Percentiles rank a stretch among this genome's conserved stretches.
Conservation (phyloP, 2,329 filamentous ascomycete genomes). For the Venturia carpophila region DNA sequence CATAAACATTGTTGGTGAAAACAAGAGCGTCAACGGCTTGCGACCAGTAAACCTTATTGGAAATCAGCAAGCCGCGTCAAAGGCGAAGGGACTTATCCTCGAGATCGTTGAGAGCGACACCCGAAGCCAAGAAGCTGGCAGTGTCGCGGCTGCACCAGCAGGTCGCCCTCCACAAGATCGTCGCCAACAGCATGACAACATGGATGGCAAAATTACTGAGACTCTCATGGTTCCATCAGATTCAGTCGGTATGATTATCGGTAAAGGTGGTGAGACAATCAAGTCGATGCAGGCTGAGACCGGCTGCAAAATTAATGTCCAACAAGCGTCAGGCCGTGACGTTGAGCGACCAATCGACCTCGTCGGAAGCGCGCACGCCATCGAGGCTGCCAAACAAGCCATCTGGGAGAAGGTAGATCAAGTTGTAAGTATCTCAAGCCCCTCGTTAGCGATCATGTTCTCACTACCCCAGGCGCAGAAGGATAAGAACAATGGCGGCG, state of each 20-base stretch:
- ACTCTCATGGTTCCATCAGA: slow-evolving; percentile 81
- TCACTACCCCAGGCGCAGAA: slow-evolving; percentile 29
- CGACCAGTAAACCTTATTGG: slow-evolving; percentile 88
- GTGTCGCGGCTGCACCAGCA: slow-evolving; percentile 22
- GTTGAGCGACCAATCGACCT: slow-evolving; percentile 79
- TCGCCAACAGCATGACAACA: slow-evolving; percentile 21
- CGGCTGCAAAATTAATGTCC: slow-evolving; percentile 92
- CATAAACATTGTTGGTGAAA: slow-evolving; percentile 89
- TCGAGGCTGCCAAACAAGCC: slow-evolving; percentile 70
- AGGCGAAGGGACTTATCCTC: slow-evolving; percentile 80
- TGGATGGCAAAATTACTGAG: slow-evolving; percentile 61
- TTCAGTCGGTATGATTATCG: slow-evolving; percentile 92
- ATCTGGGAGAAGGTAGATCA: slow-evolving; percentile 91
- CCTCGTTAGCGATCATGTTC: background rate
- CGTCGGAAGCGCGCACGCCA: slow-evolving; percentile 68
- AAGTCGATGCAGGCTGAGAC: slow-evolving; percentile 85
- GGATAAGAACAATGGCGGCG: slow-evolving; percentile 40
- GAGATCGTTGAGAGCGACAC: slow-evolving; percentile 92
- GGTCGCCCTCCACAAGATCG: slow-evolving; percentile 2
- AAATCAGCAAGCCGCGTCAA: slow-evolving; percentile 61
- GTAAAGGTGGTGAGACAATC: slow-evolving; percentile 87
- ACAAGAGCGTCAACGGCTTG: slow-evolving; percentile 83
- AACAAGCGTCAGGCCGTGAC: slow-evolving; percentile 70
- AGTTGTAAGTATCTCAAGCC: slow-evolving; percentile 54
- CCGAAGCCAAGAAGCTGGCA: slow-evolving; percentile 34